Percentiles rank a stretch among this genome's conserved stretches.
These are phyloP conservation scores for Oropetium thomaeum DNA, from an alignment of 176 grass and related monocot genomes.

Conservation along the genomic window DNA sequence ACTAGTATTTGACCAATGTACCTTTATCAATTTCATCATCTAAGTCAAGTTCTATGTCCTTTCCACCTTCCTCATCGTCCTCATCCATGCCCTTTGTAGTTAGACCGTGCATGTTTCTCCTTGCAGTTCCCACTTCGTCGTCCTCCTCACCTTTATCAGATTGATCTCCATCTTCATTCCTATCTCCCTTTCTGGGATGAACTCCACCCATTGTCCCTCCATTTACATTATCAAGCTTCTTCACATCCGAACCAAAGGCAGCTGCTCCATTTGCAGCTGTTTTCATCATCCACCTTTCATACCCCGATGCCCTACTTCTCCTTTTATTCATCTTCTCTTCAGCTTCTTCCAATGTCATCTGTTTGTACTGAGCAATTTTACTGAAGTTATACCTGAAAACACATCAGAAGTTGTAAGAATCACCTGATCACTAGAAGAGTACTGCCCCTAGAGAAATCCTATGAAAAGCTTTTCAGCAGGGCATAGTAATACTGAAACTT, in stretches of 20 bases:
- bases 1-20: slow-evolving; percentile 22
- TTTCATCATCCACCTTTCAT: slow-evolving; percentile 92
- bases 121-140: slow-evolving; percentile 43
- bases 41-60: slow-evolving; percentile 65
- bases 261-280: slow-evolving; percentile 69
- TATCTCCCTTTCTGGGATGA: slow-evolving; percentile 53
- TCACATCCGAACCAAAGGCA: slow-evolving; percentile 63
- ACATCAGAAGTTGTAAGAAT: slow-evolving; percentile 9
- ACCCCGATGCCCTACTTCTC: slow-evolving; percentile 64
- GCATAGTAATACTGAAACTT: neutral
- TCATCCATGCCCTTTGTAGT: slow-evolving; percentile 39
- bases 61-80: slow-evolving; percentile 60
- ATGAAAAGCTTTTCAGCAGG: neutral
- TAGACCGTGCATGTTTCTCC: slow-evolving; percentile 39
- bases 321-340: slow-evolving; percentile 87
- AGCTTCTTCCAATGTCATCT: slow-evolving; percentile 88
- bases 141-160: slow-evolving; percentile 53
- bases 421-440: neutral
- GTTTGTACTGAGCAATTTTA: slow-evolving; percentile 83
- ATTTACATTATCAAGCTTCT: slow-evolving; percentile 30
- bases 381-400: slow-evolving; percentile 77
- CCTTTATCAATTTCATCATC: slow-evolving; percentile 87
- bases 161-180: slow-evolving; percentile 48
- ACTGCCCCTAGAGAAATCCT: neutral
- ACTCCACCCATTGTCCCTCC: slow-evolving; percentile 23